Evolutionary conservation across 2,329 filamentous ascomycete genomes (phyloP).

Genomic region (Botrytis aclada): DNA sequence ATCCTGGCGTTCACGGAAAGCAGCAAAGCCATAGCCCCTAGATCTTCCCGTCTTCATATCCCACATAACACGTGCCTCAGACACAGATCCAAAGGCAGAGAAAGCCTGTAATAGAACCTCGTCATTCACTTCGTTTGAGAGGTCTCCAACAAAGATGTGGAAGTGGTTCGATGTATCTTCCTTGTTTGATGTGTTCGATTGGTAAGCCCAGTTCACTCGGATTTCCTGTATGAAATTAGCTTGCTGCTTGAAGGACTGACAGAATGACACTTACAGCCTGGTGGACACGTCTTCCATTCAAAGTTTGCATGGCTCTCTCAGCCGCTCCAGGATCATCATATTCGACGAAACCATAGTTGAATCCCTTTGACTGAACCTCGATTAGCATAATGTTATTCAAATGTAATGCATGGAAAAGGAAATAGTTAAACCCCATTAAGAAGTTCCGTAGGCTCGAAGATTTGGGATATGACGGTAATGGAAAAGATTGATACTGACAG

Average conservation of each 20-base stretch:
- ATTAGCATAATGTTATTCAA: constrained; percentile 35
- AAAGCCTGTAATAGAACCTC: constrained; percentile 92
- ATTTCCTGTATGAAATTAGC: constrained; percentile 67
- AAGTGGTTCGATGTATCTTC: constrained; percentile 98
- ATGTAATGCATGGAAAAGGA: not conserved
- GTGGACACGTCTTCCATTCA: constrained; percentile 93
- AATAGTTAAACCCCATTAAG: constrained; percentile 28
- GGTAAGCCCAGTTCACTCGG: constrained; percentile 98
- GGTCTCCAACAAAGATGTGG: constrained; percentile 96
- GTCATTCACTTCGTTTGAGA: constrained; percentile 98
- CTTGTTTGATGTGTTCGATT: constrained; percentile 90
- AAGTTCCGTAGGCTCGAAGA: constrained; percentile 26
- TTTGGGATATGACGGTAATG: constrained; percentile 30
- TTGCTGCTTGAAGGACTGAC: not conserved
- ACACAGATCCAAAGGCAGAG: constrained; percentile 91
- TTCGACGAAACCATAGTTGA: constrained; percentile 98
- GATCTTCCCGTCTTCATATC: constrained; percentile 99
- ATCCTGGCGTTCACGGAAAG: constrained; percentile 89
- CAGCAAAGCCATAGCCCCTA: constrained; percentile 95
- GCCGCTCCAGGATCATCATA: constrained; percentile 97
- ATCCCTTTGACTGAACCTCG: constrained; percentile 76
- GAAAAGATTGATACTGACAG: constrained; percentile 39
- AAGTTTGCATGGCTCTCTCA: constrained; percentile 93
- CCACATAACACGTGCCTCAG: constrained; percentile 99
- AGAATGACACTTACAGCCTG: constrained; percentile 69